Evolutionary conservation across 176 grass and related monocot genomes (phyloP).

Genomic region (Calamus simplicifolius): DNA sequence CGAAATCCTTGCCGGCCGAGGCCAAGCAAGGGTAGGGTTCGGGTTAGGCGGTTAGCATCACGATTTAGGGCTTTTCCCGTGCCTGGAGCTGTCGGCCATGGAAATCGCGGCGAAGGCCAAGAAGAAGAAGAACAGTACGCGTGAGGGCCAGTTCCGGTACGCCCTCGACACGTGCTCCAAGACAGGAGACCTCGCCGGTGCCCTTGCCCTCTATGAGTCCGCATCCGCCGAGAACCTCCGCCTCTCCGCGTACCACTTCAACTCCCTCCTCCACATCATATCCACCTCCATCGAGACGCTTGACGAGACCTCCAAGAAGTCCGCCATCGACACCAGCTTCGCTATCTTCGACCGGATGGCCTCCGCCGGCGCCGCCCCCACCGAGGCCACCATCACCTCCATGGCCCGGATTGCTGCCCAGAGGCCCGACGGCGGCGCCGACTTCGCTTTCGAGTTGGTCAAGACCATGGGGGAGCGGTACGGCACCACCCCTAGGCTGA

Average conservation of each 20-base stretch:
- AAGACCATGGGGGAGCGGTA: constrained; percentile 57
- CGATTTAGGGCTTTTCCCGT: no score
- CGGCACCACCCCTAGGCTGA: constrained; percentile 51
- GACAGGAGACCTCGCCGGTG: constrained; percentile 28
- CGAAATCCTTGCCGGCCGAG: no score
- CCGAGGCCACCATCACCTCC: constrained; percentile 33
- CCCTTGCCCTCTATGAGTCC: constrained; percentile 7
- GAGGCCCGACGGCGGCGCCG: constrained; percentile 19
- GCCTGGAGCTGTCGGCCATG: not conserved
- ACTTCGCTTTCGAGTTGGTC: constrained; percentile 58
- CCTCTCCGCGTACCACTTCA: constrained; percentile 73
- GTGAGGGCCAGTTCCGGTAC: constrained; percentile 7
- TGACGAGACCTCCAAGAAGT: constrained; percentile 7
- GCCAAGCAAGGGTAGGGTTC: no score
- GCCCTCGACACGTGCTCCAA: constrained; percentile 11
- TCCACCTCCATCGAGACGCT: constrained; percentile 12
- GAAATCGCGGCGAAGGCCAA: not conserved
- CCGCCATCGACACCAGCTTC: constrained; percentile 19
- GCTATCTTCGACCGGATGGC: constrained; percentile 35
- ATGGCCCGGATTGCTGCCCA: constrained; percentile 29
- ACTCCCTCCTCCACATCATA: constrained; percentile 50
- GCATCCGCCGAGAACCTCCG: constrained; percentile 5
- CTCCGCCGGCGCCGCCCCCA: constrained; percentile 16
- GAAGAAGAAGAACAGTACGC: constrained; percentile 6
- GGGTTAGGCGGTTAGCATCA: no score